phyloP scores from a whole-genome alignment of 306 rosid genomes.

The Gleditsia sinensis region DNA sequence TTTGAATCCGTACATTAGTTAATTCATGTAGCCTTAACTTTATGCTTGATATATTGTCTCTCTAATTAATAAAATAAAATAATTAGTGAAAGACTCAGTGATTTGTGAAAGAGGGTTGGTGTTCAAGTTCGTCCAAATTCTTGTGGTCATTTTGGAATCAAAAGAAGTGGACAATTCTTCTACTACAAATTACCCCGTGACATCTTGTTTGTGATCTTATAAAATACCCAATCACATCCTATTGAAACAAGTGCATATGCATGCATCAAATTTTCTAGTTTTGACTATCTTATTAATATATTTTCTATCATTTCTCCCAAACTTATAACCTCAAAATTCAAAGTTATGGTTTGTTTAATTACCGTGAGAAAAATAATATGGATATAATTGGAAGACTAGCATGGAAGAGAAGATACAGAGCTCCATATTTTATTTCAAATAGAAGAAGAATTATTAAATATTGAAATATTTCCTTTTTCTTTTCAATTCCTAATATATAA shows the following conservation, averaged over 20 bases:
- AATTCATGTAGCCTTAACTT: slow-evolving; percentile 4
- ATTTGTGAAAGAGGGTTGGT: slow-evolving; percentile 31
- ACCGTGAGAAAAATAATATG: background rate
- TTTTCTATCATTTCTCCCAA: background rate
- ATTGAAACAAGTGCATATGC: slow-evolving; percentile 11
- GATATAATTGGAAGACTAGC: background rate
- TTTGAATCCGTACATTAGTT: slow-evolving; percentile 11
- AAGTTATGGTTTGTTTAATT: slow-evolving; percentile 31
- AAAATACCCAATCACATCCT: slow-evolving; percentile 36
- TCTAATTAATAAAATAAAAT: slow-evolving; percentile 31
- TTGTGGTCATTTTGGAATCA: slow-evolving; percentile 43
- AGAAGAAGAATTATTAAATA: too few species aligned
- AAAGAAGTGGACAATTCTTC: slow-evolving; percentile 47
- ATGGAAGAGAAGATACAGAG: too few species aligned
- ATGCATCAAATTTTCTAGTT: background rate
- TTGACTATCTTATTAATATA: background rate
- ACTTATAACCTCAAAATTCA: slow-evolving; percentile 38
- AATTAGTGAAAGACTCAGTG: slow-evolving; percentile 10
- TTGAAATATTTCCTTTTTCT: too few species aligned
- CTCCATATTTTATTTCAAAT: too few species aligned
- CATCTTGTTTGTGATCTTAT: slow-evolving; percentile 27
- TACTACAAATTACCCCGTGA: slow-evolving; percentile 47
- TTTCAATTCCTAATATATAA: too few species aligned
- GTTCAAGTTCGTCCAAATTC: slow-evolving; percentile 34
- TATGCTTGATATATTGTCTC: slow-evolving; percentile 34